A percentile compares a stretch with the other conserved stretches of the same genome.
phyloP scores from a whole-genome alignment of 139 green algal species.

The Picochlorum sp. region DNA sequence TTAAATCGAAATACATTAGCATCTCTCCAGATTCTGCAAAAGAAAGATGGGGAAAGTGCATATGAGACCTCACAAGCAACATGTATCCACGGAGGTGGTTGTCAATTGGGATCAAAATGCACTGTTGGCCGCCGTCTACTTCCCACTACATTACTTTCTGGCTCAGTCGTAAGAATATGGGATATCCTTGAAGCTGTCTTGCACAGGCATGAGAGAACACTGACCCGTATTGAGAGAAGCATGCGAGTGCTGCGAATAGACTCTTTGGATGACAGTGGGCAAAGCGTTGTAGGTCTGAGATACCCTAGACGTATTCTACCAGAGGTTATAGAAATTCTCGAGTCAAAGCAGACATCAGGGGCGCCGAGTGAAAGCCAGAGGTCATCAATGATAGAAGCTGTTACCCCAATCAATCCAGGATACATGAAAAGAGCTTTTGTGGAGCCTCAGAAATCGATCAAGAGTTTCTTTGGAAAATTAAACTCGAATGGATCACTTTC shows the following conservation, averaged over 20 bases:
- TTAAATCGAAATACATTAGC: slow-evolving; percentile 53
- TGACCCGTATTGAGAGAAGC: slow-evolving; percentile 49
- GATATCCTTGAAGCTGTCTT: slow-evolving; percentile 67
- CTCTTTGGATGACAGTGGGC: slow-evolving; percentile 18
- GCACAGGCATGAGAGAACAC: slow-evolving; percentile 35
- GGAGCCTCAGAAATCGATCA: slow-evolving; percentile 32
- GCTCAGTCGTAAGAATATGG: slow-evolving; percentile 65
- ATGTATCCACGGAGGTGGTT: slow-evolving; percentile 66
- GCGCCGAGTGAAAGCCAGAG: too few species aligned
- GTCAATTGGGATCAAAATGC: slow-evolving; percentile 43
- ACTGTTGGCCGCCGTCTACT: slow-evolving; percentile 47
- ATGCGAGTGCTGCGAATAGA: slow-evolving; percentile 62
- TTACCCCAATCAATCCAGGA: slow-evolving; percentile 37
- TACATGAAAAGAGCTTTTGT: slow-evolving; percentile 34
- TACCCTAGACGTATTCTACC: slow-evolving; percentile 35
- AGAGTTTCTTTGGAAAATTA: slow-evolving; percentile 41
- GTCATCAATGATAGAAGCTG: slow-evolving; percentile 19
- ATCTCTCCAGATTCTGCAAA: slow-evolving; percentile 32
- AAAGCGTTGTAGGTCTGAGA: background rate
- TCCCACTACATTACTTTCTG: slow-evolving; percentile 54
- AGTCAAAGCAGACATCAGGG: too few species aligned
- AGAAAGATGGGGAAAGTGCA: slow-evolving; percentile 50
- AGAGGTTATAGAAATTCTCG: slow-evolving; percentile 24
- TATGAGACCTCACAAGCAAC: slow-evolving; percentile 33
- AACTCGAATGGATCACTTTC: too few species aligned